A percentile compares a stretch with the other conserved stretches of the same genome.
These are phyloP conservation scores for Fusarium xyrophilum DNA, from an alignment of 2,329 filamentous ascomycete species.

Conservation along the genomic window DNA sequence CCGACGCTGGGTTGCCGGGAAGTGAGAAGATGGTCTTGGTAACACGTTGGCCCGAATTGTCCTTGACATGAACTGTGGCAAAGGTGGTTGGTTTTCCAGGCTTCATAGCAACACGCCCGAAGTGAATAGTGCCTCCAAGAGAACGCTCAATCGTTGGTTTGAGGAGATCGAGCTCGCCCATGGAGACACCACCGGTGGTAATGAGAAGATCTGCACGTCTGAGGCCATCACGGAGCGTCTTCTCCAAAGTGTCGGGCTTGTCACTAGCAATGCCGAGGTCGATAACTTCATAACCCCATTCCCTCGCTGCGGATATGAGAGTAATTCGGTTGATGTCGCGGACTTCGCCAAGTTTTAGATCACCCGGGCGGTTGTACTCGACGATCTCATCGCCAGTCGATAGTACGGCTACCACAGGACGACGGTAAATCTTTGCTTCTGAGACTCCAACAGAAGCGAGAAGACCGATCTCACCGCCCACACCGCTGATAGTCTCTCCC, in stretches of 20 bases:
- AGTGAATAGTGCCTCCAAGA: constrained; percentile 92
- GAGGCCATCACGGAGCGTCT: constrained; percentile 76
- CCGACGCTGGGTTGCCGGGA: constrained; percentile 92
- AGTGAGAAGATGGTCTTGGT: constrained; percentile 84
- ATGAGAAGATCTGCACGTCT: constrained; percentile 81
- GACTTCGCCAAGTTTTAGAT: constrained; percentile 80
- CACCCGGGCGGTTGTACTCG: constrained; percentile 68
- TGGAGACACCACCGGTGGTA: constrained; percentile 93
- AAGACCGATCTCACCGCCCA: constrained; percentile 90
- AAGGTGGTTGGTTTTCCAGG: constrained; percentile 98
- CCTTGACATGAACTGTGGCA: constrained; percentile 78
- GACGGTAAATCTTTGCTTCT: constrained; percentile 74
- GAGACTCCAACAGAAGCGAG: constrained; percentile 82
- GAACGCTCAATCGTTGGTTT: constrained; percentile 94
- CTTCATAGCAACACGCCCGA: constrained; percentile 96
- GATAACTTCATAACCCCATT: constrained; percentile 78
- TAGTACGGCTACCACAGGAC: constrained; percentile 82
- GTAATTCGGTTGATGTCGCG: constrained; percentile 92
- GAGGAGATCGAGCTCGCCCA: constrained; percentile 96
- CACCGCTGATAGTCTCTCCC: constrained; percentile 82
- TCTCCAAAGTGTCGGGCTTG: constrained; percentile 75
- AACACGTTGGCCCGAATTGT: constrained; percentile 63
- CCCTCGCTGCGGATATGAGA: constrained; percentile 76
- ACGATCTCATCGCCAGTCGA: constrained; percentile 97
- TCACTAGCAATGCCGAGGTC: constrained; percentile 88